Evolutionary conservation across 2,329 filamentous ascomycete genomes (phyloP), one percentile per base, ranked within the genome.

Genomic region (Alternaria hordeiaustralica): DNA sequence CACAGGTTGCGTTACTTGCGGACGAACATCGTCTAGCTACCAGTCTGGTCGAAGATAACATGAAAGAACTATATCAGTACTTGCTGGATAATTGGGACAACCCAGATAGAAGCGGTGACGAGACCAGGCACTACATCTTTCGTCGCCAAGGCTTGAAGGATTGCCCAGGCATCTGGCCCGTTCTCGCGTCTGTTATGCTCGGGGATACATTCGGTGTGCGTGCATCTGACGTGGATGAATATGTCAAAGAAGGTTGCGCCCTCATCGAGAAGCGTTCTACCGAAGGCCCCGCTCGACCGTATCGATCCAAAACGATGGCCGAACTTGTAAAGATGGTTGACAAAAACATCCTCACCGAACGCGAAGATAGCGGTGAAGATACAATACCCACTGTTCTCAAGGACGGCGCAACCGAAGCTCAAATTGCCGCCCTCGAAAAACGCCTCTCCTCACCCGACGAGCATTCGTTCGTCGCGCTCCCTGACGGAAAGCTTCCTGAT

Each of bases 371-470:
- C 8, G 6, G 26, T 33, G n/a, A 33, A 33, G 51, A 50, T 33
- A 33, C 28, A 33, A 33, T 33, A 33, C 12, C 28, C 28, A 33
- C 28, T 33, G 28, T 33, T 33, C 46, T 62, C 15, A 26, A 26
- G 13, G 11, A 9, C 11, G 23, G 30, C 12, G 60, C 60, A 8
- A 43, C 55, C 8, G 23, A 26, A n/a, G 15, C 15, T 13, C 54
- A 58, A 13, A 53, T 54, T 18, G 45, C 60, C n/a, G 23, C 9
- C 12, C 55, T 62, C 21, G 60, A 58, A 47, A 20, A 25, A 6
- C 45, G 60, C 11, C 44, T 61, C 26, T 36, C 28, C 28, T 33
- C 28, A 13, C 28, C 28, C 28, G 28, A 33, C 28, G 28, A 33
- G 28, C 12, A 33, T 33, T 33, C 12, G 28, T 13, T 33, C 28